Base-by-base conservation (phyloP, 2,329 filamentous ascomycete species). In the Penicillium vulpinum region DNA sequence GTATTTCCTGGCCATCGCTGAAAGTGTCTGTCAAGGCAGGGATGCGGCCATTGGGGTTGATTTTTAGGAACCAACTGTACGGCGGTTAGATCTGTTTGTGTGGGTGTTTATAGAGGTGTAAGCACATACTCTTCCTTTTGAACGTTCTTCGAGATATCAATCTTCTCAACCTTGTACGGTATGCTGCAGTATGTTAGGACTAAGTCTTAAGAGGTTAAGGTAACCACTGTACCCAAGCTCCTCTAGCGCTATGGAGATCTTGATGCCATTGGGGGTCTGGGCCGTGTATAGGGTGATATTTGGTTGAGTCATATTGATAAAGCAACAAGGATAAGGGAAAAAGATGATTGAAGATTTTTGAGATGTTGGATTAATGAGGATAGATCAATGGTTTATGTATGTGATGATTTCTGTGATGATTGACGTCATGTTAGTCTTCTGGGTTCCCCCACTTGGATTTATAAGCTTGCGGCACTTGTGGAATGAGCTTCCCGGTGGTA, bases 41-140 rank as follows among this genome's bases (percentile, higher is more conserved):
- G 67, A 96, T 96, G 64, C 92, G 89, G 62, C 92, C 92, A 73
- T 96, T 96, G 62, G 92, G 92, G 76, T 96, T 96, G 77, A 96
- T 95, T 51, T 87, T 86, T 28, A 95, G 83, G 77, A 93, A 97
- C 91, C 90, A 95, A 16, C 85, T 74, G 26, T 16, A 35, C 9
- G 44, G 11, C 18, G 10, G 51, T 66, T 49, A 66, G 59, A 28
- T 35, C 2, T 45, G 7, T 41, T 13, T 39, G 18, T 16, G 11
- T 45, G 11, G 11, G 8, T 7, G n/a, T 39, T 48, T 36, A 49
- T 40, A 15, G n/a, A 18, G 29, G 16, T 47, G 6, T 4, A 11
- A 36, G 21, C 18, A 60, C 69, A 9, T 70, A 74, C 72, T 67
- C 85, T 73, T 93, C 84, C 67, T 94, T 95, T 68, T 95, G 91